Conservation (phyloP, 352 stramenopile genomes). For the Blastocystis sp. region DNA sequence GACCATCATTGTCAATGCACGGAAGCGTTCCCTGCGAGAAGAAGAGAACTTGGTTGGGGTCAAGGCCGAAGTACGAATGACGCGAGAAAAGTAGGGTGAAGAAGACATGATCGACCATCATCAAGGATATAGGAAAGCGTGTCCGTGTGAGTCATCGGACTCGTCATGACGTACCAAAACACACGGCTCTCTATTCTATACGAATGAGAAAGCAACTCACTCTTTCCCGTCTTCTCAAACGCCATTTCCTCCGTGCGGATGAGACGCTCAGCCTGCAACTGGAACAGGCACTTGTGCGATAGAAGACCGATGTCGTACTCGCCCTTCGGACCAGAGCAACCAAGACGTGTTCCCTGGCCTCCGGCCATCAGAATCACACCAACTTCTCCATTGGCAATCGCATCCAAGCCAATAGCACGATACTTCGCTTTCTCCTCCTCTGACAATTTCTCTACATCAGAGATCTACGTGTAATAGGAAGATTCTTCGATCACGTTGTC, state of each 20-base stretch:
- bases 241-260: constrained; percentile 64
- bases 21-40: constrained; percentile 72
- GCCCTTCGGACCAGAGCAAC: constrained; percentile 69
- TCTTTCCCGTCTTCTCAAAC: not conserved
- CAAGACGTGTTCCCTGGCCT: constrained; percentile 70
- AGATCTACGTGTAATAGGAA: not conserved
- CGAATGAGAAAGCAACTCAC: not conserved
- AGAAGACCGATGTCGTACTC: constrained; percentile 59
- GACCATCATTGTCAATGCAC: constrained; percentile 63
- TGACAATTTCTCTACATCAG: constrained; percentile 20
- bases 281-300: constrained; percentile 67
- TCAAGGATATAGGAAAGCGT: constrained; percentile 62
- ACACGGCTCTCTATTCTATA: constrained; percentile 55
- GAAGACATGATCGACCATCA: not conserved
- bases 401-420: constrained; percentile 62
- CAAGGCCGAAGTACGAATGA: constrained; percentile 68
- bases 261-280: constrained; percentile 70
- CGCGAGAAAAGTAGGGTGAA: constrained; percentile 64
- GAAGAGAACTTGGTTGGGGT: constrained; percentile 68
- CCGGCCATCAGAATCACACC: constrained; percentile 68
- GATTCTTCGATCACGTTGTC: not conserved
- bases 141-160: constrained; percentile 71
- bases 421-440: constrained; percentile 4
- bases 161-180: constrained; percentile 73
- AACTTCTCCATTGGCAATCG: constrained; percentile 65